These are phyloP conservation scores for Murraya paniculata DNA, from an alignment of 345 rosid species.

Conservation along the genomic window DNA sequence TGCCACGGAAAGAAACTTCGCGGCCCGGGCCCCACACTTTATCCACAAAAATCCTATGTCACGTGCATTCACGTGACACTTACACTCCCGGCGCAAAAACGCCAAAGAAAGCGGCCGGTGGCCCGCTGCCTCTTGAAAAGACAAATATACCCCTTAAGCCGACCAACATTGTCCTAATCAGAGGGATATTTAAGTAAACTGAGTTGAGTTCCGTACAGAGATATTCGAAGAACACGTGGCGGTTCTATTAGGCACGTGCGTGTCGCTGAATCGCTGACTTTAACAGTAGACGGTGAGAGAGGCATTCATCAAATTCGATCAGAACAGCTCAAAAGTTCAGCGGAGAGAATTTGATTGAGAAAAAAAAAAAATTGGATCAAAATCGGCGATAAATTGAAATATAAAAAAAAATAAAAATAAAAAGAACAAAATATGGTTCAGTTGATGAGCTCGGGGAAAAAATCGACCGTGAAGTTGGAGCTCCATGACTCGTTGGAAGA, in stretches of 20 bases:
- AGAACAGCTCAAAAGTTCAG: background rate
- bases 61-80: slow-evolving; percentile 28
- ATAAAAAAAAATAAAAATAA: no score
- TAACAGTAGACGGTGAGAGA: background rate
- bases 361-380: no score
- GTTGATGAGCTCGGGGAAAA: slow-evolving; percentile 34
- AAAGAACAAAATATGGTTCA: slow-evolving; percentile 38
- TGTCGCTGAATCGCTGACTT: slow-evolving; percentile 11
- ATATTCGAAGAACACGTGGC: slow-evolving; percentile 19
- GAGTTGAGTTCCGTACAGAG: background rate
- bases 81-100: background rate
- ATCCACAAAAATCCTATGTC: slow-evolving; percentile 5
- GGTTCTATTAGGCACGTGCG: slow-evolving; percentile 12
- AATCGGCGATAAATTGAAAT: background rate
- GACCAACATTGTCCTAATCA: rapidly evolving
- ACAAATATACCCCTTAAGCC: background rate
- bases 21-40: slow-evolving; percentile 27
- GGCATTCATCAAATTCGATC: background rate
- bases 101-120: background rate
- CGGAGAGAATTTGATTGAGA: background rate
- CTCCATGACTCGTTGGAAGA: slow-evolving; percentile 30
- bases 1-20: slow-evolving; percentile 18
- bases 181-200: slow-evolving; percentile 9
- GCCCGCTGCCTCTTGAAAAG: background rate
- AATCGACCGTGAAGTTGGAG: slow-evolving; percentile 35